Evolutionary conservation across 2,329 filamentous ascomycete species (phyloP).

Genomic region (Ophiocordyceps sinensis): DNA sequence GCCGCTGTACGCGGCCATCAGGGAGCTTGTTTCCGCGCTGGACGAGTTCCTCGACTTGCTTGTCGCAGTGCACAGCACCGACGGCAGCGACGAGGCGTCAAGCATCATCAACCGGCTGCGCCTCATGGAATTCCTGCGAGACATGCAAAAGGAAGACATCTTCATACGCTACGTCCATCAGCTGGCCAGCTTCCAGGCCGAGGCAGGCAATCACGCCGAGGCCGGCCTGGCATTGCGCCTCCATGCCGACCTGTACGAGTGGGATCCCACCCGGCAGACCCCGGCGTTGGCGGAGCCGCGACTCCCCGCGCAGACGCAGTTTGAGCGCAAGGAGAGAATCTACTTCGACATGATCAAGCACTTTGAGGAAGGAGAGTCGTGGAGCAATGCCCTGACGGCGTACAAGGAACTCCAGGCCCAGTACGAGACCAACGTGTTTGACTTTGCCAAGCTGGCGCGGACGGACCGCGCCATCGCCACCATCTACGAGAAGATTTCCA

Average conservation of each 20-base stretch:
- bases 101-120: conserved; percentile 78
- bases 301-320: conserved; percentile 73
- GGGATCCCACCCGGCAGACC: conserved; percentile 60
- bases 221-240: conserved; percentile 79
- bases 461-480: conserved; percentile 82
- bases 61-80: conserved; percentile 73
- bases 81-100: conserved; percentile 57
- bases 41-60: conserved; percentile 86
- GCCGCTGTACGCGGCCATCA: conserved; percentile 59
- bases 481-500: conserved; percentile 78
- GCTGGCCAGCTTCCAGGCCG: conserved; percentile 62
- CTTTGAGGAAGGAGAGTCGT: conserved; percentile 88
- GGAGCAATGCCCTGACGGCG: conserved; percentile 73
- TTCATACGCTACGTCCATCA: conserved; percentile 95
- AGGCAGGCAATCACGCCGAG: conserved; percentile 67
- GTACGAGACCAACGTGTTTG: conserved; percentile 79
- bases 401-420: conserved; percentile 87
- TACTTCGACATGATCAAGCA: conserved; percentile 93
- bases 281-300: conserved; percentile 55
- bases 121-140: conserved; percentile 89
- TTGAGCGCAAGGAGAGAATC: conserved; percentile 82
- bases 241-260: conserved; percentile 85
- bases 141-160: conserved; percentile 95
- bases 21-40: conserved; percentile 67
- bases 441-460: conserved; percentile 82